Percentiles rank a stretch among this genome's conserved stretches.
Evolutionary conservation across 768 basidiomycete genomes (phyloP).

Genomic region (Leccinellum albellum): DNA sequence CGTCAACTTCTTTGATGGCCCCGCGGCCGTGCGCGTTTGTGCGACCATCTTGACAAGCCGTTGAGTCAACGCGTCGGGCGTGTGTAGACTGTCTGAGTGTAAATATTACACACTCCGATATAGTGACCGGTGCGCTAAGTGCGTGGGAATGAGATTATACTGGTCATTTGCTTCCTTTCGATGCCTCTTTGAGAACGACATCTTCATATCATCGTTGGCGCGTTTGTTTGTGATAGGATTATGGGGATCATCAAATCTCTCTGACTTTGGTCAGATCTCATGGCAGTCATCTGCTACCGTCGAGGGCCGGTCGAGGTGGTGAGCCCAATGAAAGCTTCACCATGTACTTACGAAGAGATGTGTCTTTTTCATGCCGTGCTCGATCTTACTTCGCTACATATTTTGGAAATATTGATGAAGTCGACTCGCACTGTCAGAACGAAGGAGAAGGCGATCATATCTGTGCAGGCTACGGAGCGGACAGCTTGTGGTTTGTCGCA

Average conservation of each 20-base stretch:
- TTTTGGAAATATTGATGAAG: background rate
- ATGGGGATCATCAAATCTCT: background rate
- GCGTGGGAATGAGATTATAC: too few species aligned
- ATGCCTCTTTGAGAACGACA: background rate
- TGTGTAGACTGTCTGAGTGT: constrained; percentile 8
- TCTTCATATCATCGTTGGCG: background rate
- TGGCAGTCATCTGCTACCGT: background rate
- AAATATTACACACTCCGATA: background rate
- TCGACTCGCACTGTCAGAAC: background rate
- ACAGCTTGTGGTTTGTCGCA: background rate
- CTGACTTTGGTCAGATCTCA: background rate
- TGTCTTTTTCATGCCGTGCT: too few species aligned
- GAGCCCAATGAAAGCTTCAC: too few species aligned
- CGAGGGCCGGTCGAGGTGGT: too few species aligned
- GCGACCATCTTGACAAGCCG: constrained; percentile 54
- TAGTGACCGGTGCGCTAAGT: too few species aligned
- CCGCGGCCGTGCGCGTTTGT: constrained; percentile 59
- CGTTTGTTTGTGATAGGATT: background rate
- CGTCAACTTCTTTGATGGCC: constrained; percentile 56
- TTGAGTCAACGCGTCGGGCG: background rate
- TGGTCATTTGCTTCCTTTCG: too few species aligned
- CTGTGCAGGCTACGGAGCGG: background rate
- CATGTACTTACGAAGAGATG: too few species aligned
- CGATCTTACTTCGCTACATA: background rate
- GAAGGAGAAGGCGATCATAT: background rate